Percentiles rank a stretch among this genome's conserved stretches.
These are phyloP conservation scores for Ustulina deusta DNA, from an alignment of 2,329 filamentous ascomycete species.

Conservation along the genomic window DNA sequence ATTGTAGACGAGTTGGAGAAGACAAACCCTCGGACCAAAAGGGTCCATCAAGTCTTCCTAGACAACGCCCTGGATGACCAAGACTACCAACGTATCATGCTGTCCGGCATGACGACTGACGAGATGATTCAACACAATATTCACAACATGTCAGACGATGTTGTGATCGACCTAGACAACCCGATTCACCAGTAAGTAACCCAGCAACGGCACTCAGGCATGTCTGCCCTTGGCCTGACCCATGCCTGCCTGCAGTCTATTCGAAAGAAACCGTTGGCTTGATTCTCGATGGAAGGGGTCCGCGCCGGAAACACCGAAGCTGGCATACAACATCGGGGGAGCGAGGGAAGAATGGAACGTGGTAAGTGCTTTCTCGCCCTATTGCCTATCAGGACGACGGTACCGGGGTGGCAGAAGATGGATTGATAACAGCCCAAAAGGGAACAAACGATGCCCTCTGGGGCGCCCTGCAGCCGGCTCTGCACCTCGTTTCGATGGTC, in stretches of 20 bases:
- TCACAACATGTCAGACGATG: conserved; percentile 40
- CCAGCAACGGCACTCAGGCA: not conserved
- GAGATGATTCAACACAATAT: conserved; percentile 43
- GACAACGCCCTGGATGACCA: conserved; percentile 43
- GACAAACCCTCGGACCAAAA: not conserved
- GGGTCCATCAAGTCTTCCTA: conserved; percentile 40
- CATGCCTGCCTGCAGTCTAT: conserved; percentile 35
- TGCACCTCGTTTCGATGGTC: conserved; percentile 42
- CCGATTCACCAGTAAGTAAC: conserved; percentile 45
- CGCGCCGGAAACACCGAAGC: conserved; percentile 24
- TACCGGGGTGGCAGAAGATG: too few relatives aligned
- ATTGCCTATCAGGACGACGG: not conserved
- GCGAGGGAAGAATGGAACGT: conserved; percentile 43
- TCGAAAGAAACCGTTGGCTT: conserved; percentile 38
- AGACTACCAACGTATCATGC: conserved; percentile 46
- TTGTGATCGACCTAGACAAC: conserved; percentile 35
- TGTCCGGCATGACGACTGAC: conserved; percentile 47
- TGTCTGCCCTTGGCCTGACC: not conserved
- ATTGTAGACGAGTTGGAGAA: conserved; percentile 28
- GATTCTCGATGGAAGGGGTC: conserved; percentile 31
- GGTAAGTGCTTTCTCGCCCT: conserved; percentile 38
- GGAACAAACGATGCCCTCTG: conserved; percentile 44
- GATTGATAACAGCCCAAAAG: conserved; percentile 28
- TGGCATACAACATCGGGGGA: conserved; percentile 44
- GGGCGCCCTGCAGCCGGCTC: conserved; percentile 46